phyloP scores from a whole-genome alignment of 2,329 filamentous ascomycete species.

The Fusarium albosuccineum region DNA sequence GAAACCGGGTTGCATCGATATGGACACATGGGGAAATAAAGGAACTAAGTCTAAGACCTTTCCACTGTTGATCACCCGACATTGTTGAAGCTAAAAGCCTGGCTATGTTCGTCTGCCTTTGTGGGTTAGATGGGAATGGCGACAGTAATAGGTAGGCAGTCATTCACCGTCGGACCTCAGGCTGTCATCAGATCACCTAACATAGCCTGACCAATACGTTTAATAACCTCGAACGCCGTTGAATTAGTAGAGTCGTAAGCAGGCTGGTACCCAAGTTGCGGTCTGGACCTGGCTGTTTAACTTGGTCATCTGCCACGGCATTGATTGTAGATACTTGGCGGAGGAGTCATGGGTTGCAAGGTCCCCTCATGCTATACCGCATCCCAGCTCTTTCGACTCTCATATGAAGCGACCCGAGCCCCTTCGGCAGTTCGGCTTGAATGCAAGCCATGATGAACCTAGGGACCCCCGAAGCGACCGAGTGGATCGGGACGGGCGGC shows the following conservation, averaged over 20 bases:
- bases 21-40: background rate
- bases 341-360: no score
- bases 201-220: no score
- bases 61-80: background rate
- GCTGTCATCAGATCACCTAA: no score
- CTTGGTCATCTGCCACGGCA: no score
- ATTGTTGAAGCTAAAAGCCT: background rate
- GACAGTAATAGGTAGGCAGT: background rate
- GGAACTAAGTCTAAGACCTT: no score
- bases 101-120: background rate
- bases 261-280: no score
- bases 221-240: no score
- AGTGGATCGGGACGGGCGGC: slow-evolving; percentile 35
- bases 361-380: background rate
- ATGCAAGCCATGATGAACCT: slow-evolving; percentile 16
- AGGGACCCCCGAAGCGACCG: slow-evolving; percentile 15
- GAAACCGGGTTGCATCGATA: background rate
- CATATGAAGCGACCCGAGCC: slow-evolving; percentile 1
- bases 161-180: no score
- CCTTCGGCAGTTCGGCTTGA: slow-evolving; percentile 2
- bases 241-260: no score
- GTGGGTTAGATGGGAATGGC: background rate
- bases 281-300: no score
- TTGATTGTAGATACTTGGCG: no score
- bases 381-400: background rate